Evolutionary conservation across 192 early-diverging fungal genomes (phyloP), one percentile per base, ranked within the genome.

Genomic region (Chytriomyces hyalinus): DNA sequence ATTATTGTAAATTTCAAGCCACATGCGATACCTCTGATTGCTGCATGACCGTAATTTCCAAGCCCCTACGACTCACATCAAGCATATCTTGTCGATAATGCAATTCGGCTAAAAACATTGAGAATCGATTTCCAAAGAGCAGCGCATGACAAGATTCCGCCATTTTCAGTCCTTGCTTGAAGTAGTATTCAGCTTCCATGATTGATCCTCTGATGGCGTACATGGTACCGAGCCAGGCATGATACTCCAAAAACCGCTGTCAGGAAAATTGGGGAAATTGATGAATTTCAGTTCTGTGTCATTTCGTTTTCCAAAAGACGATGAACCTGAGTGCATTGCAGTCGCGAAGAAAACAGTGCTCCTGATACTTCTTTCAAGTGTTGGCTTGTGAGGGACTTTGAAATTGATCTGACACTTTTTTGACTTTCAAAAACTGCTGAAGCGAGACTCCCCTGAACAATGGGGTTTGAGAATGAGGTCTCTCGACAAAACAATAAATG

Each of bases 111-210:
- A 91, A 74, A 15, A 24, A 28, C 22, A 70, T 65, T n/a, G 74
- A 71, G 28, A 93, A 77, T 28, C 82, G 77, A 28, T 83, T 82
- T 7, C 50, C 61, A 51, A 81, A 86, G 6, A 80, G 64, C 4
- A 77, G 74, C 11, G 85, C 80, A 17, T 80, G 67, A 4, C 84
- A 80, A 0, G 74, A 59, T 64, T 84, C 71, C 7, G 90, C 89
- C 6, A 93, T 74, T n/a, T 80, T 62, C 28, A 85, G 70, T 0
- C 92, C 90, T 64, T 91, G 83, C 45, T 84, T 73, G 28, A 89
- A 83, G 80, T 85, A 93, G 73, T 89, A 91, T 61, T 90, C 87
- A 2, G 91, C 85, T 67, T 93, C 90, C 43, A 78, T 75, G 22
- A 80, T 72, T 11, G 90, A 89, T 5, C 93, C 93, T 5, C 87